Base-by-base conservation (phyloP, 164 flowering plant species). In the Buxus sempervirens region DNA sequence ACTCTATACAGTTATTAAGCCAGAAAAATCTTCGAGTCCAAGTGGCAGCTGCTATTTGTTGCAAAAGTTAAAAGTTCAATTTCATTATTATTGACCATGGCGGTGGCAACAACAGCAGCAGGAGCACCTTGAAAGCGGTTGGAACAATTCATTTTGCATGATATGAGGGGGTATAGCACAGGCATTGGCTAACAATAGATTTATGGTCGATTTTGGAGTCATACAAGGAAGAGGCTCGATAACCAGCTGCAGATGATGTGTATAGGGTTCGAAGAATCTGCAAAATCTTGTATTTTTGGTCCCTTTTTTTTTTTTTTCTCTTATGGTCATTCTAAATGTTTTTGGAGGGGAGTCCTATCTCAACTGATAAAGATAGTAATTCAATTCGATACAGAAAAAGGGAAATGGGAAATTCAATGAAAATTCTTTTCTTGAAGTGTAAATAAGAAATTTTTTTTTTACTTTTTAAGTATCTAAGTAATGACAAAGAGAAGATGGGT, bases 191-290 rank as follows among this genome's bases (percentile, higher is more conserved):
- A 22, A 42, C 54, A 20, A 42, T 14, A 42, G 25, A 21, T 22
- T 15, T 16, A 16, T 10, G 51, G 51, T 5, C 9, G 16, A 45
- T 32, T 32, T n/a, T 28, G 60, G 23, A 58, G 0, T 24, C 24
- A 26, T 38, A 58, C 38, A 26, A 38, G 38, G 32, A 21, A 65
- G 15, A 20, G 3, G 25, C 1, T 45, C 51, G 22, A 36, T 56
- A 56, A 65, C 60, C 45, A 53, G 58, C 60, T 23, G 38, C 51
- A 45, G 63, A 65, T 65, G 18, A 32, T 65, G 68, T 65, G 60
- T 27, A 65, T 65, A 65, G 20, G n/a, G 12, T 56, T 20, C 20
- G 51, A 65, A 65, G 60, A 65, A 55, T 55, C 67, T 28, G 59
- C 67, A 45, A 10, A 41, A n/a, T n/a, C n/a, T n/a, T n/a, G n/a